Evolutionary conservation across 202 grass and related monocot species (phyloP), one percentile per base, ranked within the genome.

Genomic region (Alloteropsis angusta): DNA sequence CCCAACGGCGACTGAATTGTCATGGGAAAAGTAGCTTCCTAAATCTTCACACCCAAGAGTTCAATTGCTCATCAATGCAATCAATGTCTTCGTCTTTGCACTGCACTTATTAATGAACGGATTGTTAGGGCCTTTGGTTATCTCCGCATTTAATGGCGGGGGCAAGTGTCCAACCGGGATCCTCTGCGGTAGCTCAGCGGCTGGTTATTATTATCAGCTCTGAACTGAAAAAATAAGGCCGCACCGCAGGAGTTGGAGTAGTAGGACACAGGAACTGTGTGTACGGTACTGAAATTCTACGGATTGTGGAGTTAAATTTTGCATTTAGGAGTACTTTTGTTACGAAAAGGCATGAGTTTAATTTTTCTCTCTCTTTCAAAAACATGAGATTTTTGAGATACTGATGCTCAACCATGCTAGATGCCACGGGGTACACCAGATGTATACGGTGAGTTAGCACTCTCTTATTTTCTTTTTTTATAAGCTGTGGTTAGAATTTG

Each of bases 21-120:
- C 49, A 60, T 50, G 19, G 80, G 48, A 78, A 87, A 73, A 78
- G 80, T 66, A 87, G 80, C 52, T 68, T 75, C 81, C 70, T 74
- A 80, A 76, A 80, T 84, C 81, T 88, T 88, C 76, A 65, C 56
- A 64, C 39, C 60, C 55, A 84, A 68, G 86, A 84, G 70, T 84
- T 76, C 74, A 81, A 85, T 74, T 50, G 63, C 14, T 9, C 39
- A 88, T 80, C 4, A 88, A 88, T 88, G 76, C 76, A 68, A 85
- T 81, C 82, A 58, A 75, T 60, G 11, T 85, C 50, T 85, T 57
- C 17, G 76, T 42, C 32, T 48, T 81, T 71, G 64, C 76, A 66
- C 22, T 64, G 71, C 54, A 70, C 76, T 80, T 84, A 88, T 83
- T 80, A 80, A 75, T 80, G 81, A 84, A 75, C 68, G 54, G 70